Percentiles rank a stretch among this genome's conserved stretches.
Conservation (phyloP, 2,329 filamentous ascomycete species). For the Colletotrichum sidae region DNA sequence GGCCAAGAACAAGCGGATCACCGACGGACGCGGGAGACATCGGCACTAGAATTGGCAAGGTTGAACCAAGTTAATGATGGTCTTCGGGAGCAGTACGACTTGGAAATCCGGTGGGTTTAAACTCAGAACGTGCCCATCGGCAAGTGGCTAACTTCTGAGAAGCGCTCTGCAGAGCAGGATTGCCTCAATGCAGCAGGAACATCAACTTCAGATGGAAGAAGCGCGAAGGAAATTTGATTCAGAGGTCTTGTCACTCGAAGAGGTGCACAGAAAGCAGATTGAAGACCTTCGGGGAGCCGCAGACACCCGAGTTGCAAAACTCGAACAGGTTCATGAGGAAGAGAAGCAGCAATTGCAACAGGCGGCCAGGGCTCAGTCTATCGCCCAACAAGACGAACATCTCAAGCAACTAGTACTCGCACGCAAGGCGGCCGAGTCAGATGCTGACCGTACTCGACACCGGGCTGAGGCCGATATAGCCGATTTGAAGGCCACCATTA, state of each 20-base stretch:
- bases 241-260: constrained; percentile 52
- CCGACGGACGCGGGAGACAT: constrained; percentile 71
- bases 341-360: constrained; percentile 52
- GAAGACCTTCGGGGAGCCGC: constrained; percentile 37
- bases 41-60: constrained; percentile 63
- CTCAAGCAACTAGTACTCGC: constrained; percentile 57
- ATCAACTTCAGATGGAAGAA: constrained; percentile 43
- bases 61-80: constrained; percentile 77
- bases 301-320: constrained; percentile 17
- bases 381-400: constrained; percentile 44
- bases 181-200: constrained; percentile 36
- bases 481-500: constrained; percentile 71
- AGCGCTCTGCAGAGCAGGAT: constrained; percentile 36
- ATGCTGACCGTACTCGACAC: constrained; percentile 60
- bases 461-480: constrained; percentile 70
- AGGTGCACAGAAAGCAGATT: constrained; percentile 46
- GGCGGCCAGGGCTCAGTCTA: constrained; percentile 41
- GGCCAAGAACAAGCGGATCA: constrained; percentile 82
- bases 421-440: constrained; percentile 60
- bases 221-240: constrained; percentile 59
- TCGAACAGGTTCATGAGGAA: constrained; percentile 38
- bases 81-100: constrained; percentile 76
- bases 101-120: constrained; percentile 67
- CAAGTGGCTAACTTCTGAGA: background rate
- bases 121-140: background rate